Evolutionary conservation across 192 early-diverging fungal genomes (phyloP).

Genomic region (Coemansia reversa): DNA sequence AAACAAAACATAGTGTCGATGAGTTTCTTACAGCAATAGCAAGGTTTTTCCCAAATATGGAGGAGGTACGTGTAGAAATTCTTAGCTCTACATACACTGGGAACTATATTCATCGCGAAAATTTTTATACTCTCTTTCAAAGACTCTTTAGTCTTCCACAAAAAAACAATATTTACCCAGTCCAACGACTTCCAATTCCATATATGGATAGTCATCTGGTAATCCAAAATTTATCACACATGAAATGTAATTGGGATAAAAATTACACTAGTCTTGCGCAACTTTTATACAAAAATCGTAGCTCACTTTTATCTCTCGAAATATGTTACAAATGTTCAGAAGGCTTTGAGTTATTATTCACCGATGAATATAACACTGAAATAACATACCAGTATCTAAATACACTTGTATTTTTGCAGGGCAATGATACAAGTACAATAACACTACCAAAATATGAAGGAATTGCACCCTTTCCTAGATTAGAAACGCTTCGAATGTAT

Average conservation of each 20-base stretch:
- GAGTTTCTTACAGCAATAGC: conserved; percentile 1
- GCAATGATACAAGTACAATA: neutral
- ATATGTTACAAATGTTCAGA: neutral
- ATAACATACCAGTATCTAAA: conserved; percentile 3
- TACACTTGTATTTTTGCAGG: neutral
- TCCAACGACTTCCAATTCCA: neutral
- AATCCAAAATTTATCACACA: neutral
- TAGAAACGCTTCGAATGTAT: neutral
- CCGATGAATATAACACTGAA: neutral
- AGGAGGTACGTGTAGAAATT: neutral
- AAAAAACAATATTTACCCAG: neutral
- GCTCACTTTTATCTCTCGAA: neutral
- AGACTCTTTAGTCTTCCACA: neutral
- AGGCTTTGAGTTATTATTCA: conserved; percentile 1
- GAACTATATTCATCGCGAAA: neutral
- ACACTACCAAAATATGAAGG: conserved; percentile 5
- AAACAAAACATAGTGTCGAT: conserved; percentile 2
- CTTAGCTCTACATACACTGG: conserved; percentile 1
- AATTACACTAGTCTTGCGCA: neutral
- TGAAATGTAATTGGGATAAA: conserved; percentile 5
- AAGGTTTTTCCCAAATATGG: neutral
- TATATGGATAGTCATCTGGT: neutral
- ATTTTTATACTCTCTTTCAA: neutral
- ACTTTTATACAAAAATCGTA: conserved; percentile 3
- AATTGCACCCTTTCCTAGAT: conserved; percentile 2